phyloP scores from a whole-genome alignment of 495 filamentous ascomycete species.

The Letharia columbiana region DNA sequence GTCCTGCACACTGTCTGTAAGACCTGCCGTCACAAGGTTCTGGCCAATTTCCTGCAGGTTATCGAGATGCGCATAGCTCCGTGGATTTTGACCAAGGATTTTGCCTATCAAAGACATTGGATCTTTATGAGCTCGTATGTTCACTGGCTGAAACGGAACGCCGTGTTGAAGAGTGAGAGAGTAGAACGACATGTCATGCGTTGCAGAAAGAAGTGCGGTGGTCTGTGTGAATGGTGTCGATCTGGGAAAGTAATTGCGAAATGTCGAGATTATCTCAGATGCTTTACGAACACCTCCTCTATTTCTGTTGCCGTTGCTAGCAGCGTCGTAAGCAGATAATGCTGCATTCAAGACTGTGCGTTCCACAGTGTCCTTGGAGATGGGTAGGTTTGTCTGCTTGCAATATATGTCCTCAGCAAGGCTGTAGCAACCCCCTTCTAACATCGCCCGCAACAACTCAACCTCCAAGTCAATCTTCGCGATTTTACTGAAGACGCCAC shows the following conservation, averaged over 20 bases:
- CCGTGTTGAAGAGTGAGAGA: slow-evolving; percentile 83
- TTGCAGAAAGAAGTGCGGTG: slow-evolving; percentile 68
- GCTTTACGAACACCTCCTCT: slow-evolving; percentile 78
- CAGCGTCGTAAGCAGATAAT: slow-evolving; percentile 75
- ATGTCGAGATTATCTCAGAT: slow-evolving; percentile 70
- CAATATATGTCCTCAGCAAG: slow-evolving; percentile 64
- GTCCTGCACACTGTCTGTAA: slow-evolving; percentile 34
- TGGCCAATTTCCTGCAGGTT: slow-evolving; percentile 71
- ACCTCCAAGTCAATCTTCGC: slow-evolving; percentile 55
- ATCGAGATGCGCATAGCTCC: slow-evolving; percentile 78
- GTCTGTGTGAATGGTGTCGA: slow-evolving; percentile 49
- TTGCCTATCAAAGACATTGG: slow-evolving; percentile 76
- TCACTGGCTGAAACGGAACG: slow-evolving; percentile 85
- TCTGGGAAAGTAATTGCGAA: slow-evolving; percentile 53
- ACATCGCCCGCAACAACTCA: slow-evolving; percentile 65
- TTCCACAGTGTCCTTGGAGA: slow-evolving; percentile 48
- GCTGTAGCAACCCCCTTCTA: slow-evolving; percentile 58
- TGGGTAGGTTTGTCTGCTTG: slow-evolving; percentile 36
- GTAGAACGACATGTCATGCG: slow-evolving; percentile 81
- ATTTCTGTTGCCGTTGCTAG: slow-evolving; percentile 78
- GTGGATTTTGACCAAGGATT: slow-evolving; percentile 78
- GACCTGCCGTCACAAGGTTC: slow-evolving; percentile 65
- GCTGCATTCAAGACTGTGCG: slow-evolving; percentile 57
- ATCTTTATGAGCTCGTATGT: slow-evolving; percentile 76
- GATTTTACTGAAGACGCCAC: slow-evolving; percentile 66